Conservation (phyloP, 1,284 basidiomycete species). For the Paramarasmius palmivorus region DNA sequence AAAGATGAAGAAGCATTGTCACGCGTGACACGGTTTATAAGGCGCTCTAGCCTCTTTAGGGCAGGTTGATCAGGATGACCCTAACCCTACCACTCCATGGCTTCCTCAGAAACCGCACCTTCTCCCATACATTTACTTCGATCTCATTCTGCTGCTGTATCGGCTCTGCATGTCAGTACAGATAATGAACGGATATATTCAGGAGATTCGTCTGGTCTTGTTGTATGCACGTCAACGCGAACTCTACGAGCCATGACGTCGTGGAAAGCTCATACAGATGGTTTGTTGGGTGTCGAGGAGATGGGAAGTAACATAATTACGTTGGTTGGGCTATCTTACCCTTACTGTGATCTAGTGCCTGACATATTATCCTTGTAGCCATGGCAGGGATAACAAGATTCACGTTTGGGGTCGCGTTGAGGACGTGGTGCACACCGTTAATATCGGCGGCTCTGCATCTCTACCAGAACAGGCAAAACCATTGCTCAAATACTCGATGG, state of each 20-base stretch:
- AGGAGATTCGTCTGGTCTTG: constrained; percentile 73
- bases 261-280: constrained; percentile 81
- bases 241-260: constrained; percentile 67
- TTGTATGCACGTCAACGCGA: constrained; percentile 72
- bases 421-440: constrained; percentile 40
- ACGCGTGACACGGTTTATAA: constrained; percentile 15
- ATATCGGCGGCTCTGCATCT: constrained; percentile 57
- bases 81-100: too few relatives aligned
- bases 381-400: constrained; percentile 84
- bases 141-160: constrained; percentile 63
- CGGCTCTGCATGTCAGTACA: constrained; percentile 55
- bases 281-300: constrained; percentile 77
- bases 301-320: constrained; percentile 68
- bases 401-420: constrained; percentile 63
- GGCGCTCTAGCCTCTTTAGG: constrained; percentile 41
- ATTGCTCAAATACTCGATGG: constrained; percentile 62
- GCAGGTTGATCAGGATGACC: constrained; percentile 29
- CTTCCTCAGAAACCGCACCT: constrained; percentile 28
- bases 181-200: constrained; percentile 81
- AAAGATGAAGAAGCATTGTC: constrained; percentile 47
- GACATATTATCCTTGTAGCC: constrained; percentile 44
- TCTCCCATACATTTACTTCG: constrained; percentile 77
- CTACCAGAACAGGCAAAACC: constrained; percentile 52
- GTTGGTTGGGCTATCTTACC: constrained; percentile 40
- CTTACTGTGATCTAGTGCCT: not conserved